Evolutionary conservation across 768 basidiomycete genomes (phyloP), one percentile per base, ranked within the genome.

Genomic region (Suillus subaureus): DNA sequence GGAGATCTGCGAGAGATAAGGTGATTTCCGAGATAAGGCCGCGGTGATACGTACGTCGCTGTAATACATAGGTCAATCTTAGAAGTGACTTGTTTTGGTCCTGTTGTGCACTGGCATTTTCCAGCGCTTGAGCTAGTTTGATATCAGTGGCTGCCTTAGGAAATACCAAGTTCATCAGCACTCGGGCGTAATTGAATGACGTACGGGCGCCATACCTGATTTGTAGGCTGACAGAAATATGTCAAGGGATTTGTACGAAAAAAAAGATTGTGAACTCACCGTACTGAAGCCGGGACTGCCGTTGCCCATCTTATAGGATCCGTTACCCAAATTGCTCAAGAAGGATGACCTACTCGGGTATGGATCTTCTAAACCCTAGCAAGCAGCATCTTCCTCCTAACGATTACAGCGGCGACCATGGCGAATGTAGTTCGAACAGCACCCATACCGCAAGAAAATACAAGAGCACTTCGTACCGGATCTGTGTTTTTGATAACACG

Each of bases 381-480:
- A 6, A 90, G 73, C 40, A 88, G 73, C 70, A 94, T 91, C 71
- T 90, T 92, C 57, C 97, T 82, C 51, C 97, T 83, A 2, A 98
- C 83, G 42, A 99, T 82, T 64, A 89, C 87, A 0, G 97, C 96
- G 8, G 95, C 93, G n/a, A 90, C 86, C 97, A 99, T 99, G 4
- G 94, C 95, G 73, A 97, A 99, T 0, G 96, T 98, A 3, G 96
- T 96, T 23, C 97, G 86, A 1, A 98, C 96, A 3, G 94, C 94
- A 54, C 97, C 97, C 89, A 97, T 95, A 39, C 97, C 97, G 74
- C 97, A 98, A 58, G 92, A 95, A 75, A 99, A 98, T 5, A 99
- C 92, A 23, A 99, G 81, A 0, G 92, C 89, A 0, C 94, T 95
- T 21, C 82, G 81, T 4, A 90, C 79, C 2, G 97, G 96, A 70